Base-by-base conservation (phyloP, 148 eudicot species). In the Dianthus caryophyllus region DNA sequence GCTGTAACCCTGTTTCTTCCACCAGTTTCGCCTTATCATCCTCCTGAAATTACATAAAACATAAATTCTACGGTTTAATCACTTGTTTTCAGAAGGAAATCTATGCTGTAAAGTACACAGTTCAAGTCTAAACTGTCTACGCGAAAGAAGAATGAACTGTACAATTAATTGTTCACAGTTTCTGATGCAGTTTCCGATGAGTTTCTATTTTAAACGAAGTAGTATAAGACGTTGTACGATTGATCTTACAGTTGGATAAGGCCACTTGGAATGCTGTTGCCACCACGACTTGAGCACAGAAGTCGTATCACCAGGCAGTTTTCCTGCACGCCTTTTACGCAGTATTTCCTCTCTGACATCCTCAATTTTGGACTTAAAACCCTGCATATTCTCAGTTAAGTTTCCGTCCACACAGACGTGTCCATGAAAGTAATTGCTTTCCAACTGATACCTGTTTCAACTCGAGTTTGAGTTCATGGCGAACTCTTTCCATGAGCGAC, bases 211-310 rank as follows among this genome's bases (percentile, higher is more conserved):
- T n/a, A n/a, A n/a, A n/a, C n/a, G n/a, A n/a, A n/a, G n/a, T n/a
- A n/a, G n/a, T n/a, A n/a, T n/a, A 49, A 49, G 38, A 7, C 18
- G 21, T 41, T 41, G 10, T 8, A 52, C 9, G 22, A 24, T 8
- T 65, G 39, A 39, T 18, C 95, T 82, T 73, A 95, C 99, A 68
- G 99, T 95, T 53, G 99, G 99, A 61, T 95, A 95, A 72, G 99
- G 99, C 97, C 99, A 95, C 74, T 95, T 95, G 1, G 99, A 82
- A 62, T 95, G 99, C 61, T 88, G 89, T 59, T 87, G 96, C 99
- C 99, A 95, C 99, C 99, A 95, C 44, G 75, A 75, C 74, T 95
- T 95, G 17, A 95, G 89, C 49, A 95, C 97, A 22, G 96, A 84
- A 29, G 99, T 95, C 5, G 99, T 95, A 81, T 95, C 99, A 6